A percentile compares a stretch with the other conserved stretches of the same genome.
Evolutionary conservation across 140 eudicot species (phyloP).

Genomic region (Stevia rebaudiana): DNA sequence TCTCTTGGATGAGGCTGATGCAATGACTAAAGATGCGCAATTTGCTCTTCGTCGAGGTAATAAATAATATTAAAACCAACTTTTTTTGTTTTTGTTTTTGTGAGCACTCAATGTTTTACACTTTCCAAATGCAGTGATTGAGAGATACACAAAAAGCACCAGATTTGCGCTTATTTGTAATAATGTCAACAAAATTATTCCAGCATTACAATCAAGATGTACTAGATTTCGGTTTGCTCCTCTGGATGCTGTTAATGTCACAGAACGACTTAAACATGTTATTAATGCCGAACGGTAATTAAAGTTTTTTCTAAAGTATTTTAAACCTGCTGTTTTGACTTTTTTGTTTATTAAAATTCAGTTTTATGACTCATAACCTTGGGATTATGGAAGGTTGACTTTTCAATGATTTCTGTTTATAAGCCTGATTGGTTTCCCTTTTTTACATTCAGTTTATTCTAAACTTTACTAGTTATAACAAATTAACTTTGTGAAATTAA

Average conservation of each 20-base stretch:
- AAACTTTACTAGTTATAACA: background rate
- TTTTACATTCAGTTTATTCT: background rate
- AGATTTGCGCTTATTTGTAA: conserved; percentile 93
- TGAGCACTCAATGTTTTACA: background rate
- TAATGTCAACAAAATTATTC: conserved; percentile 89
- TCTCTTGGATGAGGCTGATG: conserved; percentile 93
- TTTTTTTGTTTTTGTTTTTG: background rate
- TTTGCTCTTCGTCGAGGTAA: conserved; percentile 98
- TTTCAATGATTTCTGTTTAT: background rate
- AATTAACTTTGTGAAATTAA: background rate
- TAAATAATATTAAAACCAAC: background rate
- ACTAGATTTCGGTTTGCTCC: conserved; percentile 98
- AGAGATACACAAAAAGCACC: conserved; percentile 87
- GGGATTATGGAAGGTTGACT: background rate
- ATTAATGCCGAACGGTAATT: conserved; percentile 71
- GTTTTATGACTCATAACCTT: conserved; percentile 6
- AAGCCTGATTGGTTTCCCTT: background rate
- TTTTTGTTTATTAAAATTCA: background rate
- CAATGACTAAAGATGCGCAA: conserved; percentile 99
- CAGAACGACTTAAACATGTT: conserved; percentile 88
- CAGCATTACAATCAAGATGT: conserved; percentile 95
- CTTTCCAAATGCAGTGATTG: conserved; percentile 60
- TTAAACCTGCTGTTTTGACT: background rate
- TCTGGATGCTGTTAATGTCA: conserved; percentile 68
- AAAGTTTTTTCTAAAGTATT: background rate